phyloP scores from a whole-genome alignment of 1,284 basidiomycete genomes.

The Ganoderma lingzhi region DNA sequence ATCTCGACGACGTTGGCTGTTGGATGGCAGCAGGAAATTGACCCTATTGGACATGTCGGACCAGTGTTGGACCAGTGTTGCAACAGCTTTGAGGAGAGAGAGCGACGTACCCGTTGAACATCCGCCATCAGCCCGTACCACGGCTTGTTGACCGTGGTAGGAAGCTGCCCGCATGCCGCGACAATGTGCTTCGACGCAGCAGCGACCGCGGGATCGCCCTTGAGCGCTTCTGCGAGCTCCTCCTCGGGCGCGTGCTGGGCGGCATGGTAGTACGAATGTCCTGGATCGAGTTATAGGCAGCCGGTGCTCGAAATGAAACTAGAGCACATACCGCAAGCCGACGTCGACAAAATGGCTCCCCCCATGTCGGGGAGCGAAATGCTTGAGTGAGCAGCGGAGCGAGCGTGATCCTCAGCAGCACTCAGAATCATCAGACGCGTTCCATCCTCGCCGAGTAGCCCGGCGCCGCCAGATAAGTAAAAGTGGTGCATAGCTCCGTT shows the following conservation, averaged over 20 bases:
- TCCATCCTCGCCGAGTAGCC: no score
- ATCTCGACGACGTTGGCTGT: slow-evolving; percentile 39
- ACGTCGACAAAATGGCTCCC: not conserved
- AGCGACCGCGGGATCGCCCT: slow-evolving; percentile 59
- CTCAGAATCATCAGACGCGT: no score
- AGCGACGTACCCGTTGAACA: slow-evolving; percentile 19
- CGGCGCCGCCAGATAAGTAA: no score
- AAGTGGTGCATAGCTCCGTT: no score
- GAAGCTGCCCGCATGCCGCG: slow-evolving; percentile 67
- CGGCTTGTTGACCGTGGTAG: slow-evolving; percentile 57
- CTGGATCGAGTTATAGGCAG: not conserved
- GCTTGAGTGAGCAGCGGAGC: no score
- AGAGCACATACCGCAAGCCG: not conserved
- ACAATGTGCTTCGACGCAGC: slow-evolving; percentile 65
- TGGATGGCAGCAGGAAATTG: slow-evolving; percentile 18
- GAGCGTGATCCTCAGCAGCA: no score
- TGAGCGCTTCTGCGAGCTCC: slow-evolving; percentile 54
- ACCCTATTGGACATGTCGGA: not conserved
- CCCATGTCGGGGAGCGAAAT: not conserved
- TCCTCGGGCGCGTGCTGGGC: slow-evolving; percentile 36
- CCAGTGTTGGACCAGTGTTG: no score
- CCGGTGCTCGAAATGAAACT: not conserved
- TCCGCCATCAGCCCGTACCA: slow-evolving; percentile 27
- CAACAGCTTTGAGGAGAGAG: not conserved
- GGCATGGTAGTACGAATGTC: slow-evolving; percentile 46